phyloP scores from a whole-genome alignment of 2,329 filamentous ascomycete species.

The Fulvia fulva region DNA sequence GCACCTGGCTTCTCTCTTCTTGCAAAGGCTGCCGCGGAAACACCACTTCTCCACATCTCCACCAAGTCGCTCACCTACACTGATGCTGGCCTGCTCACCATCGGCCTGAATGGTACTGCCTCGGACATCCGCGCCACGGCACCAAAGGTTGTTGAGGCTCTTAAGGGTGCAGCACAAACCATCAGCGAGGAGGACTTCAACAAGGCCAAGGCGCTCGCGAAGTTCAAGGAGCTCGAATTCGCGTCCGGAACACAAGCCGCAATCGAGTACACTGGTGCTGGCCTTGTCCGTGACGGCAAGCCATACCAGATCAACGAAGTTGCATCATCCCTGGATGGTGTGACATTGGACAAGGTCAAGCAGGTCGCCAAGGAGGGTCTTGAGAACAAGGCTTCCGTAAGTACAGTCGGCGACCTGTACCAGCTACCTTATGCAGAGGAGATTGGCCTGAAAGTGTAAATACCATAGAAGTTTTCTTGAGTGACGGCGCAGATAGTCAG shows the following conservation, averaged over 20 bases:
- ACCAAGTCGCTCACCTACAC: constrained; percentile 85
- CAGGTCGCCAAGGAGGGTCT: constrained; percentile 86
- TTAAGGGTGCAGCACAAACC: constrained; percentile 71
- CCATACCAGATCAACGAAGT: constrained; percentile 78
- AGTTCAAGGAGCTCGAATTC: constrained; percentile 83
- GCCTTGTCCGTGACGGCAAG: constrained; percentile 76
- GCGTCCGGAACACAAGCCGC: constrained; percentile 74
- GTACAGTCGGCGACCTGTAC: constrained; percentile 86
- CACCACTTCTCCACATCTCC: constrained; percentile 63
- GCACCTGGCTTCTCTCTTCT: constrained; percentile 87
- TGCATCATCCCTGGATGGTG: constrained; percentile 72
- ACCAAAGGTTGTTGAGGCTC: constrained; percentile 69
- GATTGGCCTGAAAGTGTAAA: constrained; percentile 90
- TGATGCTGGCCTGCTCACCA: constrained; percentile 83
- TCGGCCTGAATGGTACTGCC: constrained; percentile 74
- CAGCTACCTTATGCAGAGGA: constrained; percentile 90
- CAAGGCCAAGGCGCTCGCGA: constrained; percentile 89
- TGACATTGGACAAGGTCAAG: constrained; percentile 81
- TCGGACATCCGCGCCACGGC: constrained; percentile 69
- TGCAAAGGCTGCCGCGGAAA: constrained; percentile 67
- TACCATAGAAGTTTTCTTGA: constrained; percentile 33
- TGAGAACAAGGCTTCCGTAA: constrained; percentile 82
- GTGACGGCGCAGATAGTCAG: constrained; percentile 27
- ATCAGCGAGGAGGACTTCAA: constrained; percentile 79
- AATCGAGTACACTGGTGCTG: constrained; percentile 78